These are phyloP conservation scores for Russula abietina DNA, from an alignment of 768 basidiomycete species.

Conservation along the genomic window DNA sequence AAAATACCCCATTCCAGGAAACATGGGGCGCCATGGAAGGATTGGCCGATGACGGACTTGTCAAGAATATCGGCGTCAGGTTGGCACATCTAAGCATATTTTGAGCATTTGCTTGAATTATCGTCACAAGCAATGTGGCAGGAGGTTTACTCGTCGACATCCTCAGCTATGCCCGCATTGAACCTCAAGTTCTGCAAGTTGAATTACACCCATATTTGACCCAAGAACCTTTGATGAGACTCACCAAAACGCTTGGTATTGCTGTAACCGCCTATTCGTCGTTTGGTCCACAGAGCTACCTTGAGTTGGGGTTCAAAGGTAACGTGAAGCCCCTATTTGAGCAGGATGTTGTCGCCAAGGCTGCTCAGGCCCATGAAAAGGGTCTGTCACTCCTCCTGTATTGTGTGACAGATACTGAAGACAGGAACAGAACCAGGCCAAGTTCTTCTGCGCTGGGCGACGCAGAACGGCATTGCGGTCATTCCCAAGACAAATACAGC, in stretches of 20 bases:
- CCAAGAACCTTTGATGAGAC: slow-evolving; percentile 42
- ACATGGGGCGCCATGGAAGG: slow-evolving; percentile 83
- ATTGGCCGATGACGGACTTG: slow-evolving; percentile 62
- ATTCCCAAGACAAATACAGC: slow-evolving; percentile 44
- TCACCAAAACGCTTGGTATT: slow-evolving; percentile 41
- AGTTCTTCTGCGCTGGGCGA: slow-evolving; percentile 46
- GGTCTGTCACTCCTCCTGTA: slow-evolving; percentile 36
- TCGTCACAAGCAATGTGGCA: slow-evolving; percentile 55
- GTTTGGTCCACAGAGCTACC: slow-evolving; percentile 48
- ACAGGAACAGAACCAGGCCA: slow-evolving; percentile 35
- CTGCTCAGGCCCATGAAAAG: slow-evolving; percentile 48
- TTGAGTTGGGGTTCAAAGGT: slow-evolving; percentile 60
- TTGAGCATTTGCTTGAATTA: not conserved
- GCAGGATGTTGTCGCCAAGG: slow-evolving; percentile 39
- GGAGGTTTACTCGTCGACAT: slow-evolving; percentile 70
- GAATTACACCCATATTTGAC: slow-evolving; percentile 54
- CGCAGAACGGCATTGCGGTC: slow-evolving; percentile 43
- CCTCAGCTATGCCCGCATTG: slow-evolving; percentile 65
- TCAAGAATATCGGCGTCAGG: slow-evolving; percentile 78
- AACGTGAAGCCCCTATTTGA: slow-evolving; percentile 44
- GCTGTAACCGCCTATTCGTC: slow-evolving; percentile 53
- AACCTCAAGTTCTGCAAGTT: slow-evolving; percentile 53
- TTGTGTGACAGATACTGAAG: not conserved
- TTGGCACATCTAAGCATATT: slow-evolving; percentile 26
- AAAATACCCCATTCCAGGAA: slow-evolving; percentile 66